These are phyloP conservation scores for Diplosphaera chodatii DNA, from an alignment of 139 green algal genomes.

Conservation along the genomic window DNA sequence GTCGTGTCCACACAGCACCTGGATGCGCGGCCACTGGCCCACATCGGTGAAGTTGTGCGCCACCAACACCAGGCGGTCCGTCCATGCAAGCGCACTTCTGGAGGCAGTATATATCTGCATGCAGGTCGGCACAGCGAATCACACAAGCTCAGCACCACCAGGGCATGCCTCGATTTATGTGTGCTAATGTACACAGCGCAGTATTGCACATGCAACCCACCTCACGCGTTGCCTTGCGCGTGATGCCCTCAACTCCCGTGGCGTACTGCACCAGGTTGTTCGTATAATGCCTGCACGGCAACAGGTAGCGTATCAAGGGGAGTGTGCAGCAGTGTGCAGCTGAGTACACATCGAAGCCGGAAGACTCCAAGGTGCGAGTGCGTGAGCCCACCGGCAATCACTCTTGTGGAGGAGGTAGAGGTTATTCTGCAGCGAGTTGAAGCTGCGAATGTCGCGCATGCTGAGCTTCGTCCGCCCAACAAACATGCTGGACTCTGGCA, in stretches of 20 bases:
- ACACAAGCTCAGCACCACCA: too few species aligned
- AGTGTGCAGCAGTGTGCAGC: too few species aligned
- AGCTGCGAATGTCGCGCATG: constrained; percentile 17
- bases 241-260: constrained; percentile 3
- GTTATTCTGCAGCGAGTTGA: constrained; percentile 12
- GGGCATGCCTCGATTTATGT: too few species aligned
- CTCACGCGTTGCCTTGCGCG: background rate
- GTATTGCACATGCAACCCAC: background rate
- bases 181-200: too few species aligned
- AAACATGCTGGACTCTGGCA: constrained; percentile 11
- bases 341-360: too few species aligned
- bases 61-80: constrained; percentile 7
- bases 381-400: constrained; percentile 16
- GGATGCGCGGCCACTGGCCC: constrained; percentile 4
- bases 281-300: constrained; percentile 20
- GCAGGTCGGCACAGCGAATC: background rate
- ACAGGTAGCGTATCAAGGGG: too few species aligned
- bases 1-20: too few species aligned
- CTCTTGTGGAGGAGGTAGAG: constrained; percentile 17
- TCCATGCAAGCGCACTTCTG: background rate
- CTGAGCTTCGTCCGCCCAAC: constrained; percentile 11
- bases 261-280: constrained; percentile 20
- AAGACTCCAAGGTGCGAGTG: too few species aligned
- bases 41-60: constrained; percentile 16
- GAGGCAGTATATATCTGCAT: background rate